Conservation (phyloP, 2,329 filamentous ascomycete species). For the Diaporthe ampelina region DNA sequence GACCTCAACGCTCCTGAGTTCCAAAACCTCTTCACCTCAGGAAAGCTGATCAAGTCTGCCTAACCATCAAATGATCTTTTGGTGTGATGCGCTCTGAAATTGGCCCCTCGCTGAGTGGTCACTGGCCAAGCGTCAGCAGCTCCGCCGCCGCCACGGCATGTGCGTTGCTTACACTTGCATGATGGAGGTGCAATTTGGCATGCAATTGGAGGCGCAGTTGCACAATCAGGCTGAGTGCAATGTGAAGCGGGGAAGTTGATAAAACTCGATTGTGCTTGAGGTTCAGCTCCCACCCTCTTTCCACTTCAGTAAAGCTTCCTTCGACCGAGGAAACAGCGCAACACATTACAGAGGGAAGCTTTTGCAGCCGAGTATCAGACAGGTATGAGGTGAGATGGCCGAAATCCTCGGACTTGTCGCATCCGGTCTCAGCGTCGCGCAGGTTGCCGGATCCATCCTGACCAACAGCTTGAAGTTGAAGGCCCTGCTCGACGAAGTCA, state of each 20-base stretch:
- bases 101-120: too few relatives aligned
- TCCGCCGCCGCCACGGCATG: background rate
- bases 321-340: background rate
- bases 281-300: too few relatives aligned
- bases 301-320: background rate
- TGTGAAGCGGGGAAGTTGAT: background rate
- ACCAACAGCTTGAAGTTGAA: background rate
- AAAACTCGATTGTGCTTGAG: background rate
- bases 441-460: background rate
- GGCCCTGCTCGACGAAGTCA: background rate
- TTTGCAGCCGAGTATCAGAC: too few relatives aligned
- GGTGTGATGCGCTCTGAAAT: too few relatives aligned
- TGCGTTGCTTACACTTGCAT: background rate
- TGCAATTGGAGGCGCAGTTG: background rate
- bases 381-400: background rate
- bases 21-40: too few relatives aligned
- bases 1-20: too few relatives aligned
- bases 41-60: too few relatives aligned
- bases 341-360: background rate
- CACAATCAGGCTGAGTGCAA: background rate
- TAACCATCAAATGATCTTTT: too few relatives aligned
- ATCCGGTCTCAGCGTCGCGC: conserved; percentile 1
- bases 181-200: background rate
- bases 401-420: background rate
- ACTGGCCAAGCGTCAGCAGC: background rate